Conservation (phyloP, 164 flowering plant genomes). For the Stephania cephalantha region DNA sequence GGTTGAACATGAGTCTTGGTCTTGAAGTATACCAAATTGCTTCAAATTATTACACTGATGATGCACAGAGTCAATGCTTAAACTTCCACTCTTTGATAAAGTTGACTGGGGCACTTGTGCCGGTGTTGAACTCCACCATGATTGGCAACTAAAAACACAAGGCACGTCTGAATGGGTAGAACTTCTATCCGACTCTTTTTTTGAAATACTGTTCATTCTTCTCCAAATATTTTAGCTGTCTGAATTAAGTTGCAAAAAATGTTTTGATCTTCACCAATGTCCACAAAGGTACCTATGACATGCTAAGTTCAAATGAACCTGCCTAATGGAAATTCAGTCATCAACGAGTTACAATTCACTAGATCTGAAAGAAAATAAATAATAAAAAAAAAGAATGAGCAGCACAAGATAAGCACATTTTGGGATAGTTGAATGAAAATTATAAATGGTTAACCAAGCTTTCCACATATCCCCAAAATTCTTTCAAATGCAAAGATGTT, state of each 20-base stretch:
- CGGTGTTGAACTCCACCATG: conserved; percentile 37
- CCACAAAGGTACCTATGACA: neutral
- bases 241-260: conserved; percentile 6
- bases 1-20: conserved; percentile 46
- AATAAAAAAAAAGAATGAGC: neutral
- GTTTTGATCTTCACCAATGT: neutral
- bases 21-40: conserved; percentile 40
- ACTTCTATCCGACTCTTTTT: conserved; percentile 23
- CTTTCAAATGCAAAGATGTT: neutral
- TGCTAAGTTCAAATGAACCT: neutral
- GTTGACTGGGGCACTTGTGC: conserved; percentile 25
- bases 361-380: neutral
- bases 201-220: conserved; percentile 23
- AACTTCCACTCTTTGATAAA: conserved; percentile 27
- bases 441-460: neutral
- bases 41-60: conserved; percentile 26
- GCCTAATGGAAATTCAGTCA: neutral
- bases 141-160: conserved; percentile 24
- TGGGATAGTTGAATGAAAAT: neutral
- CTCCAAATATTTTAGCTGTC: conserved; percentile 4
- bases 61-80: conserved; percentile 36
- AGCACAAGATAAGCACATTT: neutral
- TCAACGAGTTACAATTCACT: neutral
- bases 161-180: conserved; percentile 23
- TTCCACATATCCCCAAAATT: neutral